phyloP scores from a whole-genome alignment of 108 stramenopile genomes.

The Cyclotella atomus region DNA sequence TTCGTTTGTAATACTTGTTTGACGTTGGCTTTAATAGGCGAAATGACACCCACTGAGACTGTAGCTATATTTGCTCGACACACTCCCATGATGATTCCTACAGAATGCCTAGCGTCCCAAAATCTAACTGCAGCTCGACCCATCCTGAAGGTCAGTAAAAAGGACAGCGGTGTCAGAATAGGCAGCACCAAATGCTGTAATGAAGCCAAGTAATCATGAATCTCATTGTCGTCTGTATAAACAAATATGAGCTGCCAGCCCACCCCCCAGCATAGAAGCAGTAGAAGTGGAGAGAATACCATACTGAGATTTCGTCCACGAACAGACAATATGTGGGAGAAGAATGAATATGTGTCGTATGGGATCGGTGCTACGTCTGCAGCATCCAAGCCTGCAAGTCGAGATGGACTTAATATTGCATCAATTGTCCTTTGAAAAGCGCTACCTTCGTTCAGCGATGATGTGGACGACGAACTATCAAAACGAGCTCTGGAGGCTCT shows the following conservation, averaged over 20 bases:
- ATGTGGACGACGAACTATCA: neutral
- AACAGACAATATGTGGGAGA: conserved; percentile 30
- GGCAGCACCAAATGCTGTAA: conserved; percentile 29
- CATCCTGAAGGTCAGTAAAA: conserved; percentile 48
- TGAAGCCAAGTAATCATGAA: conserved; percentile 30
- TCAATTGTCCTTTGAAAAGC: neutral
- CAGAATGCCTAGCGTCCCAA: conserved; percentile 41
- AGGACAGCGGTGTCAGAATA: conserved; percentile 37
- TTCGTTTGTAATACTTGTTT: neutral
- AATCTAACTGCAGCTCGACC: conserved; percentile 17
- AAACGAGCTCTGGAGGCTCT: neutral
- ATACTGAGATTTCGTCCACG: conserved; percentile 45
- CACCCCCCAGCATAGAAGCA: conserved; percentile 35
- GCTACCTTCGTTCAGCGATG: neutral
- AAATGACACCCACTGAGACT: conserved; percentile 28
- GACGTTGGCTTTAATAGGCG: conserved; percentile 33
- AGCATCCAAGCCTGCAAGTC: neutral
- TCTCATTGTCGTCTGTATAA: conserved; percentile 17
- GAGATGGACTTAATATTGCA: neutral
- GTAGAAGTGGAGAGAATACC: conserved; percentile 30
- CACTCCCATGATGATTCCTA: conserved; percentile 39
- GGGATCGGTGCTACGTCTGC: neutral
- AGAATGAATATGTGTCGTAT: neutral
- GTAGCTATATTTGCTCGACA: conserved; percentile 37
- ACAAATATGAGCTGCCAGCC: conserved; percentile 43